Base-by-base conservation (phyloP, 192 early-diverging fungal genomes). In the Funneliformis mosseae region DNA sequence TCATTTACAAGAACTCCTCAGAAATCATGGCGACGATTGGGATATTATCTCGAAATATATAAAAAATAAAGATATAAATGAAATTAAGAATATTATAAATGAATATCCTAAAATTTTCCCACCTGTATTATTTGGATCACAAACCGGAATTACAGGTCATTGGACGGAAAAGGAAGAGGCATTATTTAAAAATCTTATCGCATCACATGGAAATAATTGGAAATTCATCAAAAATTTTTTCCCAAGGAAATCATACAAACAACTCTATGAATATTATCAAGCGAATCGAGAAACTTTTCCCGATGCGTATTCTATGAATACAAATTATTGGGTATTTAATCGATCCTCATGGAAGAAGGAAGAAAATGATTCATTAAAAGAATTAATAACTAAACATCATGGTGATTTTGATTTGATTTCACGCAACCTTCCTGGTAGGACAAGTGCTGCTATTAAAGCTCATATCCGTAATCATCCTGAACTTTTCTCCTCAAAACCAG, bases 81-180 rank as follows among this genome's bases (percentile, higher is more conserved):
- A 73, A 48, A 48, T 73, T 48, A 33, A 73, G 45, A 16, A 73
- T 8, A 48, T 73, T 3, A n/a, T 73, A 16, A 48, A 23, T 73
- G 23, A 73, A 16, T 28, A 73, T 73, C n/a, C 42, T 11, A 27
- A n/a, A 23, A 48, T 45, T 11, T 73, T 48, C 16, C n/a, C 71
- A 1, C 27, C 27, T 50, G 27, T 23, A 4, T 18, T 50, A 27
- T 64, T 28, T 23, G 27, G 27, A 28, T 73, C 11, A 28, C 45
- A 11, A 46, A 73, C 18, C 48, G 8, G 5, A 27, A 27, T 27
- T 14, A n/a, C 68, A 16, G 6, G 8, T 21, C 8, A 23, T 28
- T 73, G 71, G 71, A 18, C 43, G 25, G 11, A 45, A 73, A 45
- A 73, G 27, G 71, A 73, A 25, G 5, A 48, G 4, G n/a, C 12